Base-by-base conservation (phyloP, 1,284 basidiomycete species). In the Ceratobasidium sp. region DNA sequence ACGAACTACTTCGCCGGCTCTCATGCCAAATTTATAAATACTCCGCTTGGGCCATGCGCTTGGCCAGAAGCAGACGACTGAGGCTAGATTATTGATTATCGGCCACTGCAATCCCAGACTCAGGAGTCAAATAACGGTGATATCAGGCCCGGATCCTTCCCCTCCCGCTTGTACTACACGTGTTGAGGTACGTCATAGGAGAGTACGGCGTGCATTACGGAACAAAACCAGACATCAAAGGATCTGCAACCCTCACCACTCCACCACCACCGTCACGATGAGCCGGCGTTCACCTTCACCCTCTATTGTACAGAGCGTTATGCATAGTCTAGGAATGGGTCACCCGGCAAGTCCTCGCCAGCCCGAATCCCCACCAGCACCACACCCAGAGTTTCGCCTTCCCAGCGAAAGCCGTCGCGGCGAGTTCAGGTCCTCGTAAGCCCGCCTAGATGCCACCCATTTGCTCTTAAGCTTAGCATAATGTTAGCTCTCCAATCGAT, bases 401-500 rank as follows among this genome's bases (percentile, higher is more conserved):
- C 38, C 61, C 20, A 46, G 61, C 42, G 61, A 23, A 64, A n/a
- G 2, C 20, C 20, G 20, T n/a, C 61, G 0, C 20, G 40, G 20
- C 40, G 38, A 44, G 12, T 33, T 44, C 61, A 64, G 23, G 44
- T 12, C 61, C 20, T 64, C 61, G 61, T 64, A 44, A 28, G 61
- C 44, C 13, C 23, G 40, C 17, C 40, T 42, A 44, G 20, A 64
- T 9, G 20, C 40, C 17, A 44, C 61, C 23, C 20, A 23, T n/a
- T 64, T n/a, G 23, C 61, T 3, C 48, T 17, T 20, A 44, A 15
- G 20, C n/a, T 44, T 17, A n/a, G 40, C 61, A 64, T 33, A 33
- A 33, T 33, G 33, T 50, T 50, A 50, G 61, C n/a, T 42, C 61
- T 17, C 61, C 61, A 42, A 26, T 64, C 42, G 61, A 64, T 17